Conservation (phyloP, 805 yeast species). For the Metschnikowia kofuensis region DNA sequence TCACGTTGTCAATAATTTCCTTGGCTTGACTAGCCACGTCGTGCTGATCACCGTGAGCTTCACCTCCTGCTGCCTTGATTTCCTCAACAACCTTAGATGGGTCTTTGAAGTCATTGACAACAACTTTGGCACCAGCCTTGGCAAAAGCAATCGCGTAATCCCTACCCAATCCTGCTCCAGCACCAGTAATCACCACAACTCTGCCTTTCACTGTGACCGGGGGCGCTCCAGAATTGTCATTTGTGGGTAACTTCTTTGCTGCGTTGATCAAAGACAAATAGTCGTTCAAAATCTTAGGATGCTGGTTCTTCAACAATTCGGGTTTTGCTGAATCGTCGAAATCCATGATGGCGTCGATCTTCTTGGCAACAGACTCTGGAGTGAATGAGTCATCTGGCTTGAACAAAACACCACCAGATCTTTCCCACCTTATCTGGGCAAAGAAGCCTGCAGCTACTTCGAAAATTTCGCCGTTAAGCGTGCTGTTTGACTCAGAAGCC, state of each 20-base stretch:
- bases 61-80: conserved; percentile 67
- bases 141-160: conserved; percentile 85
- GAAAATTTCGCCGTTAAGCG: conserved; percentile 70
- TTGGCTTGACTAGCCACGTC: conserved; percentile 77
- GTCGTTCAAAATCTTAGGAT: conserved; percentile 74
- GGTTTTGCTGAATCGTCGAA: conserved; percentile 58
- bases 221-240: conserved; percentile 41
- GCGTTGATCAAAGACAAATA: conserved; percentile 58
- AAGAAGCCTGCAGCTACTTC: conserved; percentile 95
- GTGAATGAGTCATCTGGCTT: conserved; percentile 75
- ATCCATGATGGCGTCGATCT: conserved; percentile 60
- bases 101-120: conserved; percentile 84
- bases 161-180: conserved; percentile 92
- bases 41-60: conserved; percentile 79
- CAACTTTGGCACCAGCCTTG: conserved; percentile 90
- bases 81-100: conserved; percentile 73
- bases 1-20: conserved; percentile 71
- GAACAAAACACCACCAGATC: conserved; percentile 82
- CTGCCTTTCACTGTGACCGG: conserved; percentile 66
- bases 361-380: conserved; percentile 76
- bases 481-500: conserved; percentile 54
- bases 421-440: conserved; percentile 92
- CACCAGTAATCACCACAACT: conserved; percentile 91
- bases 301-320: conserved; percentile 48
- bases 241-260: conserved; percentile 49